Conservation (phyloP, 2,329 filamentous ascomycete species). For the Nakataea oryzae region DNA sequence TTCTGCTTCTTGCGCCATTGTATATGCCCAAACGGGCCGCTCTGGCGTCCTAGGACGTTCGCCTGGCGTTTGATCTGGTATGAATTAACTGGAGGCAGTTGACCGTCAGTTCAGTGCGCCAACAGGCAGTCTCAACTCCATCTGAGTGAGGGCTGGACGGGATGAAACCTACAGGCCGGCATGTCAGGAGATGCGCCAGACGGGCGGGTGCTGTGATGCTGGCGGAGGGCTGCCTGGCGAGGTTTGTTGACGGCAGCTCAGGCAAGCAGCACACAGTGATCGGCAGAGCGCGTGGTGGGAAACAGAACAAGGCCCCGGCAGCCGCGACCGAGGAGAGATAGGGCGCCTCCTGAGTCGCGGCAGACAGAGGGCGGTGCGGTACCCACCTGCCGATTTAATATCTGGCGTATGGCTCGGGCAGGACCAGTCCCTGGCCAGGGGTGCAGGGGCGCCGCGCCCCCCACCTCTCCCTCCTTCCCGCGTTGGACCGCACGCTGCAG, state of each 20-base stretch:
- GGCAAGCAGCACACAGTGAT: not conserved
- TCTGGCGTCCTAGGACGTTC: constrained; percentile 28
- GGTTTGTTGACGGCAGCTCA: not conserved
- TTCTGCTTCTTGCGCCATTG: constrained; percentile 20
- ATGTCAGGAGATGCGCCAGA: not conserved
- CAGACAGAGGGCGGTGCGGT: no score
- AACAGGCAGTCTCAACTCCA: not conserved
- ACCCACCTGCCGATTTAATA: not conserved
- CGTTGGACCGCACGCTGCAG: no score
- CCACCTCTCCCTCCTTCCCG: no score
- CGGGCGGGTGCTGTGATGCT: not conserved
- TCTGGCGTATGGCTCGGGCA: no score
- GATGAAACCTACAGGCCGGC: not conserved
- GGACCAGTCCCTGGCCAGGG: no score
- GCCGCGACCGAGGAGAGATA: not conserved
- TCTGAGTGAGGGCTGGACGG: not conserved
- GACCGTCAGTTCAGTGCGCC: not conserved
- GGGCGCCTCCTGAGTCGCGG: not conserved
- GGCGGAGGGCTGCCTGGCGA: not conserved
- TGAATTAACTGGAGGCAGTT: constrained; percentile 30
- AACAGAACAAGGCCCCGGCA: not conserved
- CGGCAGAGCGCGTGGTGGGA: not conserved
- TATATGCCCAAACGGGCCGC: constrained; percentile 34
- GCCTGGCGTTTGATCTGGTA: constrained; percentile 33
- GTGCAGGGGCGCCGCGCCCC: no score